Percentiles rank a stretch among this genome's conserved stretches.
Evolutionary conservation across 1,284 basidiomycete species (phyloP).

Genomic region (Naganishia sp.): DNA sequence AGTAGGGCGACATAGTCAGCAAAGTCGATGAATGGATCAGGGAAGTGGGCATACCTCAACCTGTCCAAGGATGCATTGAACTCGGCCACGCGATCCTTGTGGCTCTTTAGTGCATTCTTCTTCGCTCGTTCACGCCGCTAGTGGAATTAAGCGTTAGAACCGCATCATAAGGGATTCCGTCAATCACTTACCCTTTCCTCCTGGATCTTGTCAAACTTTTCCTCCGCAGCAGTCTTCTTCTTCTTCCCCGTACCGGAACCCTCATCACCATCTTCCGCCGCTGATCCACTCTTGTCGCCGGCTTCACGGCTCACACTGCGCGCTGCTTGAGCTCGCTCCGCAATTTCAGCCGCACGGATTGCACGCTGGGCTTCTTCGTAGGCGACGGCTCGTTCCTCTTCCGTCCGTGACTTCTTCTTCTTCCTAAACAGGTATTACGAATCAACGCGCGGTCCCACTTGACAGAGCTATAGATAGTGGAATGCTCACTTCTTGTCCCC

Average conservation of each 20-base stretch:
- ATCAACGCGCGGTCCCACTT: neutral
- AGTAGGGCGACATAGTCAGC: neutral
- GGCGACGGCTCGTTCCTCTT: constrained; percentile 23
- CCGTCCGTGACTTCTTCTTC: constrained; percentile 32
- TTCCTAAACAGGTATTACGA: constrained; percentile 3
- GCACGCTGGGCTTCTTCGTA: constrained; percentile 25
- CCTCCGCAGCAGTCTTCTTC: constrained; percentile 35
- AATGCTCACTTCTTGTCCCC: constrained; percentile 33
- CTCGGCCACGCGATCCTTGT: constrained; percentile 34
- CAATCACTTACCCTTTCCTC: constrained; percentile 32
- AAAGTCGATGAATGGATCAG: neutral
- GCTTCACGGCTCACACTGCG: constrained; percentile 10
- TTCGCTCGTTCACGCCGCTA: constrained; percentile 33
- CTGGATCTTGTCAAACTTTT: constrained; percentile 35
- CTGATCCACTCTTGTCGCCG: constrained; percentile 21
- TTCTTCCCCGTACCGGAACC: constrained; percentile 7
- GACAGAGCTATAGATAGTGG: neutral
- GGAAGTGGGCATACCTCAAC: constrained; percentile 19
- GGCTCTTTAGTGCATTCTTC: constrained; percentile 34
- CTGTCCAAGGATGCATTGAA: constrained; percentile 35
- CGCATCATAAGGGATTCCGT: neutral
- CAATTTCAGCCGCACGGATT: constrained; percentile 18
- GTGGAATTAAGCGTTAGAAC: neutral
- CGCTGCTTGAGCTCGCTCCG: constrained; percentile 13
- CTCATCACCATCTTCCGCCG: constrained; percentile 8